These are phyloP conservation scores for Lachancea fermentati DNA, from an alignment of 805 yeast species.

Conservation along the genomic window DNA sequence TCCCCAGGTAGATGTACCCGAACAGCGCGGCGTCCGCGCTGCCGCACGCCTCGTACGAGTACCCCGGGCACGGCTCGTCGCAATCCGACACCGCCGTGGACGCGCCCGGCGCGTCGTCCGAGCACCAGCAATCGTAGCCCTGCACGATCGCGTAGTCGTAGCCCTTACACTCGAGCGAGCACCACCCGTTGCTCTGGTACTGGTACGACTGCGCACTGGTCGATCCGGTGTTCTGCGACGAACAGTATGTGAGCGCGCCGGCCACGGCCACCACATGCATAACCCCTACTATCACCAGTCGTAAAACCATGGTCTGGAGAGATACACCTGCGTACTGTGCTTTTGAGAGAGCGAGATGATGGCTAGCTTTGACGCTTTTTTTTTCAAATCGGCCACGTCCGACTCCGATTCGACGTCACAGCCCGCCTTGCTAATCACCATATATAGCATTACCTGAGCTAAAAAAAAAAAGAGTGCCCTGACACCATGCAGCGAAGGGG, in stretches of 20 bases:
- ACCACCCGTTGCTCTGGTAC: constrained; percentile 22
- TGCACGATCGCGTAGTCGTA: constrained; percentile 26
- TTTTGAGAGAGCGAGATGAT: too few species aligned
- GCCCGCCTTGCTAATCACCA: too few species aligned
- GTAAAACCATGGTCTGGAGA: too few species aligned
- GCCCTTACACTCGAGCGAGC: constrained; percentile 19
- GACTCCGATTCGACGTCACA: too few species aligned
- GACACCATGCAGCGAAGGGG: too few species aligned
- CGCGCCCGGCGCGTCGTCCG: constrained; percentile 16
- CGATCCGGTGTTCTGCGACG: constrained; percentile 13
- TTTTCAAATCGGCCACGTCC: too few species aligned
- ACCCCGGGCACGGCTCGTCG: constrained; percentile 24
- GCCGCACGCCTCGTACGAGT: constrained; percentile 25
- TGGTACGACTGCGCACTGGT: constrained; percentile 4
- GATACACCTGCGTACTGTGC: too few species aligned
- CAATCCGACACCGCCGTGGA: constrained; percentile 17
- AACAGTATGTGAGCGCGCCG: constrained; percentile 11
- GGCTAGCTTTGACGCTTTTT: too few species aligned
- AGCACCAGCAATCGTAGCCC: constrained; percentile 25
- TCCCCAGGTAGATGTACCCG: constrained; percentile 22
- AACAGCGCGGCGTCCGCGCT: constrained; percentile 14
- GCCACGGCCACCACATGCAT: too few species aligned
- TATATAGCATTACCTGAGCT: too few species aligned
- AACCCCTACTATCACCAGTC: too few species aligned
- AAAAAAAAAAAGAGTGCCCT: too few species aligned